These are phyloP conservation scores for Ambrosiella cleistominuta DNA, from an alignment of 2,329 filamentous ascomycete genomes.

Conservation along the genomic window DNA sequence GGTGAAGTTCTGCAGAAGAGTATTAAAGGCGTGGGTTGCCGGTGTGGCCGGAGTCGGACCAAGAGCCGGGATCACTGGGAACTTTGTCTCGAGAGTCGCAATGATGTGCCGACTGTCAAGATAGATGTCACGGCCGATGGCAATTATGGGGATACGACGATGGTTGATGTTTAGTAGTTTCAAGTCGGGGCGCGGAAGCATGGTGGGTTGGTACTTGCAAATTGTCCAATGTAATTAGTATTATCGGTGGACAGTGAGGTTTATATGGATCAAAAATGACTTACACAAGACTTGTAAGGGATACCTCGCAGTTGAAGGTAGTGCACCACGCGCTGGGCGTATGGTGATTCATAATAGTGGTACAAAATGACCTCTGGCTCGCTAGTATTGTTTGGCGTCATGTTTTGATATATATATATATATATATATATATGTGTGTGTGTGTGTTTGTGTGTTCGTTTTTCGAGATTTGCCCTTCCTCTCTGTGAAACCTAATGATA, in stretches of 20 bases:
- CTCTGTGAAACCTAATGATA: not conserved
- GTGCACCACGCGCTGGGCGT: slow-evolving; percentile 45
- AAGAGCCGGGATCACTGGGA: slow-evolving; percentile 26
- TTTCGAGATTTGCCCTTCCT: not conserved
- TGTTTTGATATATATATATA: not conserved
- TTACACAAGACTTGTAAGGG: slow-evolving; percentile 48
- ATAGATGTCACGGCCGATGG: slow-evolving; percentile 51
- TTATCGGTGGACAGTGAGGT: not conserved
- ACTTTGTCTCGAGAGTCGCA: slow-evolving; percentile 40
- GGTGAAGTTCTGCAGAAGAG: slow-evolving; percentile 37
- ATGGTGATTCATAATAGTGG: slow-evolving; percentile 49
- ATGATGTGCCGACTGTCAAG: slow-evolving; percentile 54
- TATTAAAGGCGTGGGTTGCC: slow-evolving; percentile 13
- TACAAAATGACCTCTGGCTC: slow-evolving; percentile 35
- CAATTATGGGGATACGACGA: slow-evolving; percentile 50
- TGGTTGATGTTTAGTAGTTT: slow-evolving; percentile 43
- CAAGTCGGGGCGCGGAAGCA: slow-evolving; percentile 50
- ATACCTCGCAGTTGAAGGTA: slow-evolving; percentile 51
- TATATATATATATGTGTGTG: not conserved
- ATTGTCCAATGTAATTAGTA: not conserved
- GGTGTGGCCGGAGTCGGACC: slow-evolving; percentile 24
- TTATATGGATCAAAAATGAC: slow-evolving; percentile 17
- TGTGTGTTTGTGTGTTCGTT: not conserved
- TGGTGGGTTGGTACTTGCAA: slow-evolving; percentile 43
- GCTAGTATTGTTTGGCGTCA: not conserved